Conservation (phyloP, 2,329 filamentous ascomycete species). For the Colletotrichum theobromicola region DNA sequence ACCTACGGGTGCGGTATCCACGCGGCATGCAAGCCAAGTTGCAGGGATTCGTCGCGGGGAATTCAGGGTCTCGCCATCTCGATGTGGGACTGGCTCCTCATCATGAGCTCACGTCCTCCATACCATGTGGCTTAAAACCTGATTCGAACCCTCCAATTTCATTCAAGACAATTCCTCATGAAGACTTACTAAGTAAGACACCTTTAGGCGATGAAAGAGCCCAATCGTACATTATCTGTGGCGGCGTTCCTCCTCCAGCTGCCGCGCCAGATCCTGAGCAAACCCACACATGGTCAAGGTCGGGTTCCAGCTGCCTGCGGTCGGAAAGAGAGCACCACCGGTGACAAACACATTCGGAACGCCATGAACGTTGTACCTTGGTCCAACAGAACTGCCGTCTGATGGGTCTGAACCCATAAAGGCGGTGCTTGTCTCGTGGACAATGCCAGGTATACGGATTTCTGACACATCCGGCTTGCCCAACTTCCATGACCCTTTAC, state of each 20-base stretch:
- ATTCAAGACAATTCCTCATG: not conserved
- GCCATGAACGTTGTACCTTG: not conserved
- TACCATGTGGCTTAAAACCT: not conserved
- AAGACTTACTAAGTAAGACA: not conserved
- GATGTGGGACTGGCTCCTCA: not conserved
- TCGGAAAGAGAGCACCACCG: not conserved
- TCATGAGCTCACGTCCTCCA: not conserved
- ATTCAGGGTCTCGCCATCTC: conserved; percentile 1
- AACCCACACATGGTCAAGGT: not conserved
- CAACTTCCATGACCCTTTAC: not conserved
- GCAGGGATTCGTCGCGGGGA: conserved; percentile 5
- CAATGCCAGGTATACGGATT: not conserved
- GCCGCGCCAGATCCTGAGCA: not conserved
- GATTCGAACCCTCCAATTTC: not conserved
- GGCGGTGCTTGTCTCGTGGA: not conserved
- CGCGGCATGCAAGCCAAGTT: conserved; percentile 8
- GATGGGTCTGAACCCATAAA: not conserved
- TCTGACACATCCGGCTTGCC: not conserved
- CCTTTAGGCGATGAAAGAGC: accelerated
- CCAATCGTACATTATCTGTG: too few relatives aligned
- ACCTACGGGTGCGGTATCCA: not conserved
- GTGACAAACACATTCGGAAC: not conserved
- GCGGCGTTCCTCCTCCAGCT: not conserved
- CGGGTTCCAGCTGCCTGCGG: not conserved
- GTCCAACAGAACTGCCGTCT: not conserved